Conservation (phyloP, 306 rosid genomes). For the Gastrolobium villosum region DNA sequence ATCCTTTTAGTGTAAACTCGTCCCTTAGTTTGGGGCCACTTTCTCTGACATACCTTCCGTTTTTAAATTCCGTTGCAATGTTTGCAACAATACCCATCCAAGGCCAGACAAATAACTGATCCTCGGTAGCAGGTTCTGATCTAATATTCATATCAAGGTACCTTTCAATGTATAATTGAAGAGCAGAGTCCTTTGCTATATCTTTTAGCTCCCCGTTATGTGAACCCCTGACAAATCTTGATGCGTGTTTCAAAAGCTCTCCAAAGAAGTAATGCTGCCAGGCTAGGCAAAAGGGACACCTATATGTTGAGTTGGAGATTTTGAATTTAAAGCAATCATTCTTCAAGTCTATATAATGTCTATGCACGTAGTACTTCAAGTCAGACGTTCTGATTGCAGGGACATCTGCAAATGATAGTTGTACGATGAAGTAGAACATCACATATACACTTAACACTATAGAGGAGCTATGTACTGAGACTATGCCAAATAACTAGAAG, state of each 20-base stretch:
- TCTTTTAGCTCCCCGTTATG: slow-evolving; percentile 48
- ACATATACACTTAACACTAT: background rate
- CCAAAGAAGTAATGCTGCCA: slow-evolving; percentile 45
- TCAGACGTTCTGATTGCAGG: slow-evolving; percentile 40
- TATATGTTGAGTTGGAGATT: slow-evolving; percentile 56
- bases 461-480: background rate
- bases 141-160: slow-evolving; percentile 28
- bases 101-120: slow-evolving; percentile 72
- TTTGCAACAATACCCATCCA: slow-evolving; percentile 81
- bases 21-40: slow-evolving; percentile 74
- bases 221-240: slow-evolving; percentile 41
- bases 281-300: slow-evolving; percentile 74
- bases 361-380: slow-evolving; percentile 45
- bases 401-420: slow-evolving; percentile 54
- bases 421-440: background rate
- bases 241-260: slow-evolving; percentile 72
- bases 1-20: slow-evolving; percentile 66
- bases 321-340: slow-evolving; percentile 48
- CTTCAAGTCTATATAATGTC: slow-evolving; percentile 55
- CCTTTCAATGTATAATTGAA: slow-evolving; percentile 59
- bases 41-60: slow-evolving; percentile 65
- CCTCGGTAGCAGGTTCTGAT: slow-evolving; percentile 33
- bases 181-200: slow-evolving; percentile 68
- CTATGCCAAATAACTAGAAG: background rate
- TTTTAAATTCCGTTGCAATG: slow-evolving; percentile 55